A percentile compares a stretch with the other conserved stretches of the same genome.
Conservation (phyloP, 768 basidiomycete genomes). For the Boletus edulis region DNA sequence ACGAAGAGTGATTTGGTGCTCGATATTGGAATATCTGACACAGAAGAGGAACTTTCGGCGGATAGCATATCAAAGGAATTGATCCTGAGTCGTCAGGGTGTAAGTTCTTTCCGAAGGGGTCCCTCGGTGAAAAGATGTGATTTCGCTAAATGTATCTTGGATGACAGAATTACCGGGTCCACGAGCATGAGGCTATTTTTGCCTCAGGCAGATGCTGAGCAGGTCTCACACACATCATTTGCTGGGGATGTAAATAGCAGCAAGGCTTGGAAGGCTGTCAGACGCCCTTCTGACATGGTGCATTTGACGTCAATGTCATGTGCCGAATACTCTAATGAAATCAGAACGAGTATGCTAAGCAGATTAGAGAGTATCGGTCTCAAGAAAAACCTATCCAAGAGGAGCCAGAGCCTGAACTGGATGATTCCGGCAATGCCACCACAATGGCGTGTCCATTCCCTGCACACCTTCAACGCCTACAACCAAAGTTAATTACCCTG, state of each 20-base stretch:
- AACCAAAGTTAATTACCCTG: too few species aligned
- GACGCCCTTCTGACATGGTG: slow-evolving; percentile 94
- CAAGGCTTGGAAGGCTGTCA: slow-evolving; percentile 81
- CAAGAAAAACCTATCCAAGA: too few species aligned
- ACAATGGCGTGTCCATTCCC: too few species aligned
- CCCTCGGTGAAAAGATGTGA: not conserved
- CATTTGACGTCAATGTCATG: slow-evolving; percentile 17
- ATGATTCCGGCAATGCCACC: too few species aligned
- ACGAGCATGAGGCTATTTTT: slow-evolving; percentile 78
- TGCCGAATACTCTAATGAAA: not conserved
- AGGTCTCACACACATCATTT: slow-evolving; percentile 63
- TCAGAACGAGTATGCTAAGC: slow-evolving; percentile 92
- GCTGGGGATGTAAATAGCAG: slow-evolving; percentile 84
- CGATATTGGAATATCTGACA: slow-evolving; percentile 38
- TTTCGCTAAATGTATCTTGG: slow-evolving; percentile 3
- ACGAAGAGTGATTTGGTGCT: slow-evolving; percentile 34
- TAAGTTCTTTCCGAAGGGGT: slow-evolving; percentile 11
- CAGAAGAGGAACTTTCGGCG: slow-evolving; percentile 52
- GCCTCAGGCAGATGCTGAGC: slow-evolving; percentile 74
- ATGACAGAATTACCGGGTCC: slow-evolving; percentile 73
- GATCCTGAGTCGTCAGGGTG: slow-evolving; percentile 32
- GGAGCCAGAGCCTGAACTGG: too few species aligned
- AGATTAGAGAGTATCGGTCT: slow-evolving; percentile 79
- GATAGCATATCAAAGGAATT: slow-evolving; percentile 77
- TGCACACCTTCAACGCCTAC: too few species aligned